phyloP scores from a whole-genome alignment of 257 asterid species.

The Solanum arcanum region DNA sequence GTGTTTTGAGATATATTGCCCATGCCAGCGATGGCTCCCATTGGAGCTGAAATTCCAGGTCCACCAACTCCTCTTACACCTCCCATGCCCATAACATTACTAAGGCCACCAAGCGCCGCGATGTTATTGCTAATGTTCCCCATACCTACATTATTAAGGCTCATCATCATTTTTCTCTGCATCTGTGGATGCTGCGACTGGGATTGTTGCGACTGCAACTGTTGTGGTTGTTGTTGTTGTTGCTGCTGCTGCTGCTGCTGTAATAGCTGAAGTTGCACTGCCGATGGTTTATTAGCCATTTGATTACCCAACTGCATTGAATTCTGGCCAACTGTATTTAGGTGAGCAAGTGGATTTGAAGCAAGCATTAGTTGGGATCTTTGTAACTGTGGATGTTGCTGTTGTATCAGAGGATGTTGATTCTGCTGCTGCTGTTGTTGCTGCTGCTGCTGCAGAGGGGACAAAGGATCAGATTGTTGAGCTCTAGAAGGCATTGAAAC shows the following conservation, averaged over 20 bases:
- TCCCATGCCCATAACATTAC: conserved; percentile 63
- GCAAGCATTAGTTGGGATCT: conserved; percentile 63
- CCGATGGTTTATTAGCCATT: conserved; percentile 38
- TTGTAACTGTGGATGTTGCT: conserved; percentile 61
- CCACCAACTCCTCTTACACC: conserved; percentile 70
- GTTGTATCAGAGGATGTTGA: conserved; percentile 35
- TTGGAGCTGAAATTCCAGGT: conserved; percentile 55
- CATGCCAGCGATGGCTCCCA: conserved; percentile 56
- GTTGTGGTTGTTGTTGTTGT: conserved; percentile 28
- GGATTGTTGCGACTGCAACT: conserved; percentile 35
- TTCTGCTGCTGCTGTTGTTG: conserved; percentile 16
- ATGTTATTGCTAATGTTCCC: conserved; percentile 60
- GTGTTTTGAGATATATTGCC: conserved; percentile 56
- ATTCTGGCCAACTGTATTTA: conserved; percentile 54
- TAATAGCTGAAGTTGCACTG: conserved; percentile 56
- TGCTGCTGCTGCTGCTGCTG: conserved; percentile 44
- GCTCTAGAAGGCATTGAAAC: conserved; percentile 52
- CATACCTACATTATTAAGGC: conserved; percentile 64
- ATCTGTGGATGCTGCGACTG: conserved; percentile 33
- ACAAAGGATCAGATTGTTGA: conserved; percentile 55
- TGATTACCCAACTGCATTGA: conserved; percentile 52
- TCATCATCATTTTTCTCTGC: conserved; percentile 75
- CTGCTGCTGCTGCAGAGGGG: conserved; percentile 36
- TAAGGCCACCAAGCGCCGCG: conserved; percentile 68
- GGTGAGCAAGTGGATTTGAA: conserved; percentile 52